Base-by-base conservation (phyloP, 202 grass and related monocot species). In the Panicum hallii region DNA sequence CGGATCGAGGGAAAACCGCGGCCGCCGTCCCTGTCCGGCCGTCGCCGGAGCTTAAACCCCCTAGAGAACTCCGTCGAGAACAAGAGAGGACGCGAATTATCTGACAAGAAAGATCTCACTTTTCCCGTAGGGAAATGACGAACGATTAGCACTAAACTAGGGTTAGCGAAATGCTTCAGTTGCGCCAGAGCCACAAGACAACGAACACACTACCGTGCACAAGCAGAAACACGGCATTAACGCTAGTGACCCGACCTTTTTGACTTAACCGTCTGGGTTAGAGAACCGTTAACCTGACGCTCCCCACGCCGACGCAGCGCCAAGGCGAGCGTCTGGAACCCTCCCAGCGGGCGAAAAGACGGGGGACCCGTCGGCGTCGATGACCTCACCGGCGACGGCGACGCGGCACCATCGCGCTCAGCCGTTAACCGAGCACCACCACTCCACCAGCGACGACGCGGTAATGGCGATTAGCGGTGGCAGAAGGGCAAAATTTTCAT, bases 311-410 rank as follows among this genome's bases (percentile, higher is more conserved):
- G 57, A 34, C 62, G 69, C 48, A 9, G 49, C 17, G 52, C 60
- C 20, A 36, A 78, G 11, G 55, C 5, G 9, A 46, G 44, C 36
- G 36, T 67, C 79, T 41, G 48, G 83, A 86, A 74, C 16, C 12
- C 79, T 74, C 83, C 10, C 10, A 13, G 72, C 43, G 46, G 65
- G 16, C 5, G 67, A 28, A 58, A 79, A 44, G 79, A 69, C 79
- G 3, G 50, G 34, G 26, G 26, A 32, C 8, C 7, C 45, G 50
- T 73, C 83, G 30, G 38, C 50, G 64, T 67, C 87, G 28, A 69
- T 62, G 50, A 79, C 79, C 74, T 79, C 88, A 79, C 26, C 56
- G 72, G 41, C 79, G 53, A 87, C 67, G 64, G 65, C 83, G 67
- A 85, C 56, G 28, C 11, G 34, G 6, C 57, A 74, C 83, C 67